Base-by-base conservation (phyloP, 208 protist genomes). In the Leishmania turanica region DNA sequence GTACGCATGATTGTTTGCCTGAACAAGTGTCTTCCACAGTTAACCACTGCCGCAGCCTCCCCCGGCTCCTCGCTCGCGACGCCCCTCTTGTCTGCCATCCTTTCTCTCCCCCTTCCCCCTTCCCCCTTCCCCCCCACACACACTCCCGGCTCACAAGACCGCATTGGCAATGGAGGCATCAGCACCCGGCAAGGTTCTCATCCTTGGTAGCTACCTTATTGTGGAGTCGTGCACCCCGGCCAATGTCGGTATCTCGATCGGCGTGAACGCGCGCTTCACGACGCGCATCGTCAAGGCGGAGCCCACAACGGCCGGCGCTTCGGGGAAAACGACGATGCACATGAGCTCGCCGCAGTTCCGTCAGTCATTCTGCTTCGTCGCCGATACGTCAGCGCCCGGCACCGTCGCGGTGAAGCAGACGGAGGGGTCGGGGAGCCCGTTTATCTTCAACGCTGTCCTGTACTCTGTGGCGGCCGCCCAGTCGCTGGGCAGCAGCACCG, bases 191-290 rank as follows among this genome's bases (percentile, higher is more conserved):
- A 99, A 99, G 83, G 97, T 99, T 2, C 92, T 99, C 21, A 95
- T 99, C 69, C 90, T 96, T 64, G 98, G 98, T 73, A 98, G 98
- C 27, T 99, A 99, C 82, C 91, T 99, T 31, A 94, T 99, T 75
- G 92, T 99, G 1, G 93, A 99, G 81, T 82, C 87, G 6, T 34
- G 77, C 27, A 76, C 74, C 70, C 82, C 82, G 15, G 84, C 89
- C 40, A 98, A 99, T 80, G 83, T 93, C 49, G 98, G 98, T 70
- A 91, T 99, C 74, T 98, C 98, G 24, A 91, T 99, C 70, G 93
- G 96, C 64, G 92, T 98, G 70, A 95, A 91, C 56, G 93, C 97
- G 31, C 93, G 97, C 75, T 99, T 99, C 81, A 91, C 87, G 49
- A 90, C 94, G 9, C 90, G 86, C 34, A 85, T 95, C 19, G 34